A percentile compares a stretch with the other conserved stretches of the same genome.
phyloP scores from a whole-genome alignment of 495 filamentous ascomycete species.

The Neurospora discreta region DNA sequence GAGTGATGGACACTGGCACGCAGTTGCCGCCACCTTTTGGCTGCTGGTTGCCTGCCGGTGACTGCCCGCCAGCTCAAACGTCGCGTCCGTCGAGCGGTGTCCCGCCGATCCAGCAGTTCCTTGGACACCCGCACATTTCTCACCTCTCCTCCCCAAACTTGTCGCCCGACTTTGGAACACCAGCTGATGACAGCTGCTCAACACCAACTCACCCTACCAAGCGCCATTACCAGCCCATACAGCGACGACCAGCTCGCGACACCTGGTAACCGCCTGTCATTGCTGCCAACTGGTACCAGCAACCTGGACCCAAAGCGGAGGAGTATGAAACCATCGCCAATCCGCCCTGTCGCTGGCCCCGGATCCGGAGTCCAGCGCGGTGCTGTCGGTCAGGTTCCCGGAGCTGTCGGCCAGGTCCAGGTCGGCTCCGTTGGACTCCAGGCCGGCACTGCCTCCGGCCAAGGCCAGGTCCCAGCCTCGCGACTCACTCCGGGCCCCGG shows the following conservation, averaged over 20 bases:
- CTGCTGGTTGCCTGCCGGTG: neutral
- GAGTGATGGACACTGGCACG: neutral
- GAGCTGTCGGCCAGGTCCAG: neutral
- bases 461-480: slow-evolving; percentile 9
- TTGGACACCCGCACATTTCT: neutral
- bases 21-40: neutral
- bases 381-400: neutral
- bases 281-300: neutral
- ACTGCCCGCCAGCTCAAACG: neutral
- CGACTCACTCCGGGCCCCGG: slow-evolving; percentile 26
- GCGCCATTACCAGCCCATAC: neutral
- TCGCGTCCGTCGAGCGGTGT: neutral
- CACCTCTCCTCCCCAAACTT: neutral
- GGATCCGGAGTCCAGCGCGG: neutral
- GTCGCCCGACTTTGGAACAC: neutral
- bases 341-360: slow-evolving; percentile 6
- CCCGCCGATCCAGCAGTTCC: neutral
- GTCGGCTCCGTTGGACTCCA: neutral
- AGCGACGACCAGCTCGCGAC: slow-evolving; percentile 1
- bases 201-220: slow-evolving; percentile 8
- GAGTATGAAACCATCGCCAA: slow-evolving; percentile 18
- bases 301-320: neutral
- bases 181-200: slow-evolving; percentile 28
- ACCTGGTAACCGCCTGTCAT: neutral
- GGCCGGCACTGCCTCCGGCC: neutral